Percentiles rank a stretch among this genome's conserved stretches.
Evolutionary conservation across 495 filamentous ascomycete genomes (phyloP).

Genomic region (Mycothermus thermophilus): DNA sequence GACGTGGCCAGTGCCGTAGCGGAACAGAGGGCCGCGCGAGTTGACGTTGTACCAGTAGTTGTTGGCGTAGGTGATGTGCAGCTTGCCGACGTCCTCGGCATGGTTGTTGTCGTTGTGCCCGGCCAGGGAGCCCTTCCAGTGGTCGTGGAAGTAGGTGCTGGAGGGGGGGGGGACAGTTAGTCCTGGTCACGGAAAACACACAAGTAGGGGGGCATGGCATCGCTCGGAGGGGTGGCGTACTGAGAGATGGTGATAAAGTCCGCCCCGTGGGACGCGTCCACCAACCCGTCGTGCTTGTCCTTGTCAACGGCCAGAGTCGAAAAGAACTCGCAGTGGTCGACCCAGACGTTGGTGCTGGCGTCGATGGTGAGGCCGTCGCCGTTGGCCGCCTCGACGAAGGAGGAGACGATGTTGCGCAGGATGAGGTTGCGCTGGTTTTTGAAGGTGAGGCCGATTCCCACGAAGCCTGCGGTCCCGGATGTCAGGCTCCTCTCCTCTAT

Average conservation of each 20-base stretch:
- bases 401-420: constrained; percentile 46
- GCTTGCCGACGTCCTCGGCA: constrained; percentile 35
- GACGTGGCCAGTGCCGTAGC: constrained; percentile 47
- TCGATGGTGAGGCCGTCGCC: constrained; percentile 49
- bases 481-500: no score
- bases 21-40: constrained; percentile 44
- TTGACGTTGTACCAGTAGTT: constrained; percentile 50
- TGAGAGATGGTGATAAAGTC: constrained; percentile 40
- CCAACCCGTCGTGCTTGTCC: constrained; percentile 55
- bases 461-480: constrained; percentile 31
- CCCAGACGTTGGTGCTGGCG: constrained; percentile 47
- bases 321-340: constrained; percentile 55
- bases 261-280: constrained; percentile 44
- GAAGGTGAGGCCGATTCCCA: constrained; percentile 34
- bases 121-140: constrained; percentile 51
- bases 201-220: background rate
- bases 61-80: constrained; percentile 47
- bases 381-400: constrained; percentile 42
- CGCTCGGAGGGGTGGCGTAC: no score
- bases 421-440: constrained; percentile 40
- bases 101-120: constrained; percentile 45
- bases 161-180: constrained; percentile 1
- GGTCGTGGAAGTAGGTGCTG: constrained; percentile 43
- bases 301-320: constrained; percentile 42
- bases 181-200: background rate